Base-by-base conservation (phyloP, 2,329 filamentous ascomycete genomes). In the Monosporascus sp. region DNA sequence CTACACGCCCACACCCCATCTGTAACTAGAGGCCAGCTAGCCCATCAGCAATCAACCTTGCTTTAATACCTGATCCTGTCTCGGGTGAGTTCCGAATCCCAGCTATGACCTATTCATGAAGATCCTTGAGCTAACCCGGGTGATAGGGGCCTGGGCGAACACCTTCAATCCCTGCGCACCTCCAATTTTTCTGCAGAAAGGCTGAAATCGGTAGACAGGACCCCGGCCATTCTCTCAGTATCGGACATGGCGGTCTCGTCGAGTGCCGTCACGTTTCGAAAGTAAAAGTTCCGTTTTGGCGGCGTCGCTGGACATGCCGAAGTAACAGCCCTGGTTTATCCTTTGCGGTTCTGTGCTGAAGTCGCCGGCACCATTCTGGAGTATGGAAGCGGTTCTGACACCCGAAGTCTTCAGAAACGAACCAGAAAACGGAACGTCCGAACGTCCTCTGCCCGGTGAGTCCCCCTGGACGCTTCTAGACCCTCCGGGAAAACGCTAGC, bases 301-400 rank as follows among this genome's bases (percentile, higher is more conserved):
- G 50, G 57, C 2, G 9, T 58, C 59, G 9, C 60, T 61, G 49
- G 77, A 63, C 11, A 78, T 76, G 20, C 71, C 71, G 57, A 88
- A 82, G n/a, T 58, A 64, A 56, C 85, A 78, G 3, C 72, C 68
- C 65, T 88, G 83, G 54, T 74, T 74, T 1, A 79, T 84, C n/a
- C 69, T 76, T 16, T 84, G 84, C 52, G 70, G 81, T 26, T 78
- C 79, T 19, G 69, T 77, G 49, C 76, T 74, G 47, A 63, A 70
- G 54, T 70, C 73, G 54, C 69, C 65, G 9, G 77, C 72, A 44
- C 65, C 74, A 55, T 63, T 66, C 57, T 73, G 72, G 19, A 74
- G 71, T 65, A 82, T 87, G 44, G 64, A 70, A 4, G 81, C 84
- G 5, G 72, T 77, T 24, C 83, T 84, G 35, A 79, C 77, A 58